Conservation (phyloP, 148 eudicot genomes). For the Nepenthes gracilis region DNA sequence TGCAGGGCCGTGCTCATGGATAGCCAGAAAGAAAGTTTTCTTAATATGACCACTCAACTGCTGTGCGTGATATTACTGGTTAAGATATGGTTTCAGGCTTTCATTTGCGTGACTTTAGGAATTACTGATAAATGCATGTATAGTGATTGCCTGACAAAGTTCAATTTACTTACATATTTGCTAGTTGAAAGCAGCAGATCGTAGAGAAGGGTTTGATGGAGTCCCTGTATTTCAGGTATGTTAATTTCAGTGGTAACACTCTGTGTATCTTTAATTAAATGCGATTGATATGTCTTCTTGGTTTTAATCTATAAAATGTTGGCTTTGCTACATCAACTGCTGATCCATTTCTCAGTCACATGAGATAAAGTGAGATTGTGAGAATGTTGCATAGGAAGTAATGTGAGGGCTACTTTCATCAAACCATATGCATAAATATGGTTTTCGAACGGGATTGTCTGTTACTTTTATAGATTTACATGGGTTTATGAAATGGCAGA, state of each 20-base stretch:
- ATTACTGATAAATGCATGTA: background rate
- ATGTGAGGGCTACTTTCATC: too few species aligned
- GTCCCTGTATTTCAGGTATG: slow-evolving; percentile 96
- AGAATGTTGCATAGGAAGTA: too few species aligned
- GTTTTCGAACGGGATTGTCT: too few species aligned
- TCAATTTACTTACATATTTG: slow-evolving; percentile 13
- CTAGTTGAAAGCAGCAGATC: slow-evolving; percentile 60
- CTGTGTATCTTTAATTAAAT: background rate
- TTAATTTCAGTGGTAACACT: background rate
- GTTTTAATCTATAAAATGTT: too few species aligned
- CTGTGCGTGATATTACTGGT: slow-evolving; percentile 2
- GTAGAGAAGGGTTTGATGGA: slow-evolving; percentile 75
- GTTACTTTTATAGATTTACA: too few species aligned
- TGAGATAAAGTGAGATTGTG: too few species aligned
- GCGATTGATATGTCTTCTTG: background rate
- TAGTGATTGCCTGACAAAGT: background rate
- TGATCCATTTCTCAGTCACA: too few species aligned
- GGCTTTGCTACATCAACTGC: too few species aligned
- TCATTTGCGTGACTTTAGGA: background rate
- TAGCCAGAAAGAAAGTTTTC: background rate
- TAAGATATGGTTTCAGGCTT: background rate
- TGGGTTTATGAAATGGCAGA: too few species aligned
- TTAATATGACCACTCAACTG: background rate
- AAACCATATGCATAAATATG: too few species aligned
- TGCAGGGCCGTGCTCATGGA: too few species aligned